phyloP scores from a whole-genome alignment of 2,329 filamentous ascomycete genomes.

The Fusarium multiceps region DNA sequence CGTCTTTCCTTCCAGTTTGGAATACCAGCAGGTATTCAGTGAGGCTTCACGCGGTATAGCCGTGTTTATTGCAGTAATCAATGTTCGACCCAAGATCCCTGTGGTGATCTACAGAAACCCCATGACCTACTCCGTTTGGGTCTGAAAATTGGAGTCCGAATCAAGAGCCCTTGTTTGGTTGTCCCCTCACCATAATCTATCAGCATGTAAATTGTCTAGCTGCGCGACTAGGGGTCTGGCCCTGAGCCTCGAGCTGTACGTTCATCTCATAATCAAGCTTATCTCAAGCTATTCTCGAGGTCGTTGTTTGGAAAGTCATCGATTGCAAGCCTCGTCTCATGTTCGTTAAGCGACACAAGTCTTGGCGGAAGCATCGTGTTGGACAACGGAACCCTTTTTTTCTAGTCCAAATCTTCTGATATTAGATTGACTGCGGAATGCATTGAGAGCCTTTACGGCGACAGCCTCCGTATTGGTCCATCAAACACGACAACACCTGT shows the following conservation, averaged over 20 bases:
- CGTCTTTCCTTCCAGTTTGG: background rate
- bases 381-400: conserved; percentile 10
- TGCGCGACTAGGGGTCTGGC: conserved; percentile 5
- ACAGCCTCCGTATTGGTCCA: conserved; percentile 8
- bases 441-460: conserved; percentile 9
- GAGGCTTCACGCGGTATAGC: conserved; percentile 11
- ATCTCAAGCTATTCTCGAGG: conserved; percentile 3
- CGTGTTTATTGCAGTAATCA: conserved; percentile 13
- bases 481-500: conserved; percentile 1
- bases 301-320: conserved; percentile 5
- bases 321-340: background rate
- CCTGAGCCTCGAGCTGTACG: conserved; percentile 17
- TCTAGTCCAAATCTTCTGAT: conserved; percentile 11
- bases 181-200: conserved; percentile 12
- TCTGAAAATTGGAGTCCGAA: conserved; percentile 10
- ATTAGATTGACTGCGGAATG: conserved; percentile 31
- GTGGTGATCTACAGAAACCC: conserved; percentile 17
- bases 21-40: background rate
- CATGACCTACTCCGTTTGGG: conserved; percentile 18
- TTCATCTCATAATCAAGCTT: conserved; percentile 9
- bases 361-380: conserved; percentile 17
- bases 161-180: conserved; percentile 9
- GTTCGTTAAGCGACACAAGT: background rate
- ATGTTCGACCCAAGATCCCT: conserved; percentile 14
- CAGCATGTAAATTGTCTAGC: background rate